These are phyloP conservation scores for Canariomyces notabilis DNA, from an alignment of 2,329 filamentous ascomycete genomes.

Conservation along the genomic window DNA sequence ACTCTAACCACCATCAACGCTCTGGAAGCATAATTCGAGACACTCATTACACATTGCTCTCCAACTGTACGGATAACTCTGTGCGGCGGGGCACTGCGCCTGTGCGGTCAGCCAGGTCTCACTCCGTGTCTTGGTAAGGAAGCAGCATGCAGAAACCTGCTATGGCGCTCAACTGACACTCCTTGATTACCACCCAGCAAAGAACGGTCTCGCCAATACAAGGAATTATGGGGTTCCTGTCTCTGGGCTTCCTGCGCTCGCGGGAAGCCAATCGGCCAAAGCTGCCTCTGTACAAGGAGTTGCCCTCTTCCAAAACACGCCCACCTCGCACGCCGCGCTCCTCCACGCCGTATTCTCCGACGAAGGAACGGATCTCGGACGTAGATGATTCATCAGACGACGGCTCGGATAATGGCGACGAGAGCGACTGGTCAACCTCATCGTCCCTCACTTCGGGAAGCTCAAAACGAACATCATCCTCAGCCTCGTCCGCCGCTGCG, in stretches of 20 bases:
- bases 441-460: conserved; percentile 43
- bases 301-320: conserved; percentile 25
- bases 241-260: conserved; percentile 42
- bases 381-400: conserved; percentile 37
- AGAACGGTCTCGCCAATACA: neutral
- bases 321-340: conserved; percentile 16
- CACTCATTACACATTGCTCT: too few relatives aligned
- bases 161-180: neutral
- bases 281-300: conserved; percentile 49
- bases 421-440: conserved; percentile 38
- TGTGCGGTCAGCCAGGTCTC: neutral
- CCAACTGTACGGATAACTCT: too few relatives aligned
- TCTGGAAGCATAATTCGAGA: too few relatives aligned
- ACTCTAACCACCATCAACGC: too few relatives aligned
- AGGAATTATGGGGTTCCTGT: conserved; percentile 48
- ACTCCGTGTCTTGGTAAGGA: neutral
- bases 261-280: conserved; percentile 38
- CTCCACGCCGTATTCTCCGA: conserved; percentile 26
- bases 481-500: conserved; percentile 37
- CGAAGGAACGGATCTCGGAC: conserved; percentile 49
- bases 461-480: conserved; percentile 50
- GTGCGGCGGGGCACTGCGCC: neutral
- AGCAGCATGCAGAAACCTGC: neutral
- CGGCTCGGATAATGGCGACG: conserved; percentile 37
- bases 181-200: too few relatives aligned